A percentile compares a stretch with the other conserved stretches of the same genome.
phyloP scores from a whole-genome alignment of 148 eudicot species.

The Beta vulgaris region DNA sequence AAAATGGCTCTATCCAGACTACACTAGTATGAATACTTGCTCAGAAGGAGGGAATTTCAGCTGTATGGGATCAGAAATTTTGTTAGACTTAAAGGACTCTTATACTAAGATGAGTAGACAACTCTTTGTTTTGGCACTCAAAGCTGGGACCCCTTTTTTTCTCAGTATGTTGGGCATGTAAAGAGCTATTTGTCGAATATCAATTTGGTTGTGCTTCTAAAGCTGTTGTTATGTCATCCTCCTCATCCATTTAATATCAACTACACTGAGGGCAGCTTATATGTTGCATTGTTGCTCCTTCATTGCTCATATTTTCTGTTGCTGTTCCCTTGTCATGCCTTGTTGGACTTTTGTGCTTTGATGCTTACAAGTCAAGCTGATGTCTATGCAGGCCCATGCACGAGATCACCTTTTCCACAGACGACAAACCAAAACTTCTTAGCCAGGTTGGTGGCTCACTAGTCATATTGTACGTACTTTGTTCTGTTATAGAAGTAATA shows the following conservation, averaged over 20 bases:
- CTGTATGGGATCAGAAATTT: not conserved
- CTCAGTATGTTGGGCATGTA: not conserved
- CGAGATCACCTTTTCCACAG: slow-evolving; percentile 79
- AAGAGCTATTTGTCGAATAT: not conserved
- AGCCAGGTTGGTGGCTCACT: slow-evolving; percentile 56
- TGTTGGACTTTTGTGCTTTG: not conserved
- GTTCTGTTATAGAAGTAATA: not conserved
- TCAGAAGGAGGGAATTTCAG: not conserved
- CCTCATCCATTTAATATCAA: slow-evolving; percentile 3
- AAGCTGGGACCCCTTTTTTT: not conserved
- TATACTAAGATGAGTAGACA: not conserved
- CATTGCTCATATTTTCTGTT: not conserved
- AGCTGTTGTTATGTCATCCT: not conserved
- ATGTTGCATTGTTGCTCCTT: not conserved
- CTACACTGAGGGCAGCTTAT: not conserved
- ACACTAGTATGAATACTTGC: not conserved
- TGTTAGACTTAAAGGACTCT: not conserved
- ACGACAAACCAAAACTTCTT: slow-evolving; percentile 84
- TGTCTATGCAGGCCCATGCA: slow-evolving; percentile 74
- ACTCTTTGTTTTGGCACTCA: slow-evolving; percentile 6
- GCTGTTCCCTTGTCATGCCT: not conserved
- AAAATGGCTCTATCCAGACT: not conserved
- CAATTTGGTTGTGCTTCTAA: not conserved
- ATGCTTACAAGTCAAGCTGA: slow-evolving; percentile 20
- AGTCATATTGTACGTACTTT: not conserved